Evolutionary conservation across 1,284 basidiomycete genomes (phyloP).

Genomic region (Papiliotrema flavescens): DNA sequence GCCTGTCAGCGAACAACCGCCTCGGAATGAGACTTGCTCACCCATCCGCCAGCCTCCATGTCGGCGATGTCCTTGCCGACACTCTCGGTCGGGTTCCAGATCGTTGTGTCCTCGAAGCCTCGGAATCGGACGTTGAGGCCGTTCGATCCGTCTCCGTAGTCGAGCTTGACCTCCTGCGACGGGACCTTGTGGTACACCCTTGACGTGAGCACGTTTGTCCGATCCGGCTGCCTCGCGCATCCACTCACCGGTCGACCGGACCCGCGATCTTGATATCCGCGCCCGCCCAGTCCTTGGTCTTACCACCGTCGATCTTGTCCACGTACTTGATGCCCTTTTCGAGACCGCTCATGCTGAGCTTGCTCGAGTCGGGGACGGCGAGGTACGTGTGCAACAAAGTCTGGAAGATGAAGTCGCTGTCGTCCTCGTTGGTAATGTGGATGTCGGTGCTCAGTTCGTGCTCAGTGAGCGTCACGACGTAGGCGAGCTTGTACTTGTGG

Average conservation of each 20-base stretch:
- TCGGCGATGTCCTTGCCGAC: constrained; percentile 69
- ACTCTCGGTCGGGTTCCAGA: constrained; percentile 79
- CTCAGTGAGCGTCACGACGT: constrained; percentile 71
- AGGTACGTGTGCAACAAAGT: constrained; percentile 83
- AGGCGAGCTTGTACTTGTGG: constrained; percentile 64
- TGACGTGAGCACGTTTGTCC: background rate
- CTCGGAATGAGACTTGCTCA: constrained; percentile 30
- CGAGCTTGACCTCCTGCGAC: constrained; percentile 33
- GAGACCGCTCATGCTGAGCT: constrained; percentile 37
- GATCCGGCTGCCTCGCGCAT: background rate
- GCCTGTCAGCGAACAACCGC: constrained; percentile 4
- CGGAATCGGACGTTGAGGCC: constrained; percentile 57
- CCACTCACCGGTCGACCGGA: constrained; percentile 38
- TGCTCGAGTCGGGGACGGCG: constrained; percentile 58
- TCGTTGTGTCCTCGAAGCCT: constrained; percentile 53
- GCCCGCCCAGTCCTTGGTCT: constrained; percentile 28
- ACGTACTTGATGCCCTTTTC: constrained; percentile 60
- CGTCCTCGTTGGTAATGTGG: constrained; percentile 64
- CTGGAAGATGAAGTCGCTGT: constrained; percentile 66
- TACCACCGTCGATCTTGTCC: constrained; percentile 60
- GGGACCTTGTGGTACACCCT: constrained; percentile 44
- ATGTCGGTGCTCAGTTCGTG: constrained; percentile 73
- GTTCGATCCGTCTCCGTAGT: constrained; percentile 30
- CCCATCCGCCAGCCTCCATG: constrained; percentile 85
- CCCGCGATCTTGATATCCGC: constrained; percentile 30